Evolutionary conservation across 2,329 filamentous ascomycete genomes (phyloP), one percentile per base, ranked within the genome.

Genomic region (Aspergillus jensenii): DNA sequence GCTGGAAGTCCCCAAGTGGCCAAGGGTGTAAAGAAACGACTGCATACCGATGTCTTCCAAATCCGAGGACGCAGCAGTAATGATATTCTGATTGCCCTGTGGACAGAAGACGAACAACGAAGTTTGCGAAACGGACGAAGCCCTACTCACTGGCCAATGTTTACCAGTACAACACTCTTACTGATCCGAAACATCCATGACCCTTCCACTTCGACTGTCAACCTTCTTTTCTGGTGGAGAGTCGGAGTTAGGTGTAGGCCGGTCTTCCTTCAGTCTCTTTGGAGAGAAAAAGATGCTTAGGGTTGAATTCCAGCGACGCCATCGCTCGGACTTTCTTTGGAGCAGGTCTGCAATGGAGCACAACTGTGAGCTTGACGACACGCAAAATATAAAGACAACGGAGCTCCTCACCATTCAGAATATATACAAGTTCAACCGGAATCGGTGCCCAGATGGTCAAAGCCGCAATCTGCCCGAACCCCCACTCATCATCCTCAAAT

Each of bases 401-500:
- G 41, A 46, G 15, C n/a, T 23, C 1, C 53, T 45, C 21, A 50
- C 53, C 53, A 45, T 56, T 56, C 4, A 56, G 25, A 35, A 56
- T 50, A 50, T 50, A 51, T 4, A 56, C 2, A 4, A 56, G 17
- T 33, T 56, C 53, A 19, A 50, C 53, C 8, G 39, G 46, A 8
- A 56, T 45, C 4, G 53, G 53, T 2, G 53, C 53, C 53, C 53
- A 56, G 6, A 56, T 56, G 2, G 40, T 50, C 46, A 56, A 45
- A 9, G 53, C 53, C 1, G 53, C 53, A 51, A 56, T 50, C 39
- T 56, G 53, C 1, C 53, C 53, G 37, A 56, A 56, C 3, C 47
- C 47, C 53, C 53, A 56, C 17, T 49, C 14, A 21, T 51, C 54
- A 17, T 56, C 55, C 35, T 57, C 48, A 15, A 57, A 57, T 23